Evolutionary conservation across 768 basidiomycete species (phyloP), one percentile per base, ranked within the genome.

Genomic region (Pleurotus sapidus): DNA sequence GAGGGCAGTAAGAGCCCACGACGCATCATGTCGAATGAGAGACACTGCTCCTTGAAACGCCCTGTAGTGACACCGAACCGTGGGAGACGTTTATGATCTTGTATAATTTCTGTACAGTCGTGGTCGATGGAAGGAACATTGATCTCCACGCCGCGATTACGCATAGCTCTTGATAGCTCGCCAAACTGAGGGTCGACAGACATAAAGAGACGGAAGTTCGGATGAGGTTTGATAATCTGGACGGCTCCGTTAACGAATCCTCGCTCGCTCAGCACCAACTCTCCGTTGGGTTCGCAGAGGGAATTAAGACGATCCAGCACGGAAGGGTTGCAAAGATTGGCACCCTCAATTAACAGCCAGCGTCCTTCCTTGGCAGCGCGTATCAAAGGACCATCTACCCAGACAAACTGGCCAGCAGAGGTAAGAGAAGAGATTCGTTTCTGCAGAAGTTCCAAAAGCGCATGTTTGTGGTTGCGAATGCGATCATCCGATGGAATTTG

Each of bases 281-380:
- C 77, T 3, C 97, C 97, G 55, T 89, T 79, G 11, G 81, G 80
- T 72, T 99, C 97, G 68, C 96, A 98, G 8, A 99, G 84, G 27
- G 95, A 95, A 70, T 99, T 99, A 40, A 99, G 84, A 37, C 97
- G 84, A 73, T 99, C 97, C 18, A 99, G 83, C 14, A 99, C 94
- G 11, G 97, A 96, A 1, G 96, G 87, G 60, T 84, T 95, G 74
- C 97, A 99, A 15, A 95, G 79, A 65, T 99, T 99, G 45, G 97
- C 95, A 56, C 87, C 89, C 61, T 97, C 93, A 55, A 99, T 80
- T 45, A 97, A 74, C 46, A 96, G 73, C 95, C 97, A 98, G 64
- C 88, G 79, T 3, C 97, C 97, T 8, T 77, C 72, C 67, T 88
- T 91, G 77, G 98, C 84, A 1, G 97, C 95, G 47, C 75, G 80